Percentiles rank a stretch among this genome's conserved stretches.
Conservation (phyloP, 169 alveolate genomes). For the Perkinsus olseni region DNA sequence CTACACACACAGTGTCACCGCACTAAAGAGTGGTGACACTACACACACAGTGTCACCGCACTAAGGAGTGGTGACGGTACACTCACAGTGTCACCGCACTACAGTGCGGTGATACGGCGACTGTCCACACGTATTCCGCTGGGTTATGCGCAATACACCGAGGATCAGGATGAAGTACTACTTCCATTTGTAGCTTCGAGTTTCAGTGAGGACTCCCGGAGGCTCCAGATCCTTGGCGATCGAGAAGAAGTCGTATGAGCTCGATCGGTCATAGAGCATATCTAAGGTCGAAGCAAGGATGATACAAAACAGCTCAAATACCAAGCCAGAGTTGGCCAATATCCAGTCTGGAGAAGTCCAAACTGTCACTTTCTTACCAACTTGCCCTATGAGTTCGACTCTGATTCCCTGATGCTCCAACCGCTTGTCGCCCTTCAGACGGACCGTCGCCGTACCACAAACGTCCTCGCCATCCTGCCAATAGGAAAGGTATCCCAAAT, state of each 20-base stretch:
- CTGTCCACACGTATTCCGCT: no score
- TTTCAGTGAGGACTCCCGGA: constrained; percentile 67
- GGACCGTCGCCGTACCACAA: constrained; percentile 77
- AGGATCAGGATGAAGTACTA: no score
- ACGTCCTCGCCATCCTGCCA: constrained; percentile 75
- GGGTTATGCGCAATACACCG: no score
- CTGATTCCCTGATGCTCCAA: constrained; percentile 96
- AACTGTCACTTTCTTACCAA: constrained; percentile 49
- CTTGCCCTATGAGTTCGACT: constrained; percentile 92
- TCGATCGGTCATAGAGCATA: constrained; percentile 72
- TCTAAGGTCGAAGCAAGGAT: constrained; percentile 43
- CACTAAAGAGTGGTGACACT: no score
- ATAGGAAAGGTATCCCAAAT: background rate
- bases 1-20: no score
- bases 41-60: no score
- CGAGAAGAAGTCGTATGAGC: constrained; percentile 88
- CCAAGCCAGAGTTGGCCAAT: background rate
- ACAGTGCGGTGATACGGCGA: no score
- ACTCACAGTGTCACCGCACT: no score
- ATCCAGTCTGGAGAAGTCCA: background rate
- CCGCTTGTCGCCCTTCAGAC: constrained; percentile 80
- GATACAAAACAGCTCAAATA: background rate
- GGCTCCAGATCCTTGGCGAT: constrained; percentile 91
- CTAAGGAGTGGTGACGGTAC: no score
- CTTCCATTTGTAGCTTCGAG: no score